Conservation (phyloP, 192 early-diverging fungal genomes). For the Geranomyces michiganensis region DNA sequence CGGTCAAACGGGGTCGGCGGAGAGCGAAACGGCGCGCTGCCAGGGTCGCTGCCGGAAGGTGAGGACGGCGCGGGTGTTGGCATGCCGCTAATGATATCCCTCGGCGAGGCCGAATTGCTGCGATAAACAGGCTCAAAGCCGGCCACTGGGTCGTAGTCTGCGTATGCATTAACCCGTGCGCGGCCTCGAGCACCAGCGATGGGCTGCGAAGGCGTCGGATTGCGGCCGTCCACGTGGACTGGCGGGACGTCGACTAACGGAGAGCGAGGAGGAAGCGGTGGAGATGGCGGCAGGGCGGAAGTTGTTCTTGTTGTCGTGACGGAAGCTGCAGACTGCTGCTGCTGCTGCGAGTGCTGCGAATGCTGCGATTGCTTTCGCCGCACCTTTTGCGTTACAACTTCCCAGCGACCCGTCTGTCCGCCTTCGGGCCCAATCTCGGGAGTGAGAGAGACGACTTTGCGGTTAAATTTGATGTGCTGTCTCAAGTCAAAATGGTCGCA, state of each 20-base stretch:
- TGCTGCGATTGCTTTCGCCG: constrained; percentile 17
- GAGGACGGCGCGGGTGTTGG: background rate
- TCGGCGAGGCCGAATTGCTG: constrained; percentile 3
- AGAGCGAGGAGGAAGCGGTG: constrained; percentile 5
- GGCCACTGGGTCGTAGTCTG: constrained; percentile 23
- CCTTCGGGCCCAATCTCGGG: constrained; percentile 43
- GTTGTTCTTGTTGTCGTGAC: background rate
- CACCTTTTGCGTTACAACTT: constrained; percentile 36
- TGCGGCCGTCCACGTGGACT: background rate
- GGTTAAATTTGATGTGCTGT: constrained; percentile 56
- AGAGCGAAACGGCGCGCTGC: background rate
- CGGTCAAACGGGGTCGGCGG: too few species aligned
- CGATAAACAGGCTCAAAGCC: constrained; percentile 19
- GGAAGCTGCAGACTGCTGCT: too few species aligned
- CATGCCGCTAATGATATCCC: background rate
- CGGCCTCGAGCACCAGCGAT: background rate
- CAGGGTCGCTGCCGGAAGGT: background rate
- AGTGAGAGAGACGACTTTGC: constrained; percentile 50
- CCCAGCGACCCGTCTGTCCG: constrained; percentile 48
- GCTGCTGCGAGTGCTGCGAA: too few species aligned
- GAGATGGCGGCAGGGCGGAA: background rate
- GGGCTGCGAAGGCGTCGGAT: background rate
- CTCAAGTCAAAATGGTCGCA: constrained; percentile 51
- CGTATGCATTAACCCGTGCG: background rate
- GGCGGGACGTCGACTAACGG: constrained; percentile 4